Base-by-base conservation (phyloP, 768 basidiomycete genomes). In the Crepidotus variabilis region DNA sequence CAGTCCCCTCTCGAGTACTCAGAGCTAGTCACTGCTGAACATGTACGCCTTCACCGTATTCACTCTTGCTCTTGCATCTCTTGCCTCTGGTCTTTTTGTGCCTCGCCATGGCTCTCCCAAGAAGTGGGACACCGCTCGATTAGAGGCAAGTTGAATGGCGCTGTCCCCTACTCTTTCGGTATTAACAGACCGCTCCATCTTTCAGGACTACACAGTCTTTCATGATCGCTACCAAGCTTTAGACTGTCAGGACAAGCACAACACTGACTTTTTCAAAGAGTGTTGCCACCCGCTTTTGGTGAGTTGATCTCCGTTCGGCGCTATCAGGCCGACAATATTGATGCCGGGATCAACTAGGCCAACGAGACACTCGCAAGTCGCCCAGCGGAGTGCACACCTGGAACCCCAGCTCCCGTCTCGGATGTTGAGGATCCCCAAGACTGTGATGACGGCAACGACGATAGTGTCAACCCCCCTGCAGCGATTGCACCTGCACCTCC, bases 231-330 rank as follows among this genome's bases (percentile, higher is more conserved):
- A 90, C 71, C 62, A 81, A 55, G 78, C 80, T 45, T 67, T 88
- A 60, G 75, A 72, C 50, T 85, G 82, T 65, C 64, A 76, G 24
- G 62, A 60, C 54, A 71, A 82, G 65, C 81, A 82, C 63, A 70
- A 74, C 65, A 76, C 77, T 8, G 48, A 68, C 14, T 87, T 86
- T 75, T 92, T 89, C 69, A 74, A 83, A 54, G 63, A 72, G 24
- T 92, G 92, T 67, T 89, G 90, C 77, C 84, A 84, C 67, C 85
- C 89, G 57, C 72, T 89, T 57, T 74, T 85, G 65, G 85, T 86
- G 66, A 39, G 78, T 69, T 52, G 47, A 1, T 10, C 45, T 33
- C 50, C 11, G 18, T 22, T 46, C 24, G 18, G 45, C 43, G 39
- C 34, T 54, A 33, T 54, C 45, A 47, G 36, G 11, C 34, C 46